A percentile compares a stretch with the other conserved stretches of the same genome.
Conservation (phyloP, 176 grass and related monocot genomes). For the Leersia perrieri region DNA sequence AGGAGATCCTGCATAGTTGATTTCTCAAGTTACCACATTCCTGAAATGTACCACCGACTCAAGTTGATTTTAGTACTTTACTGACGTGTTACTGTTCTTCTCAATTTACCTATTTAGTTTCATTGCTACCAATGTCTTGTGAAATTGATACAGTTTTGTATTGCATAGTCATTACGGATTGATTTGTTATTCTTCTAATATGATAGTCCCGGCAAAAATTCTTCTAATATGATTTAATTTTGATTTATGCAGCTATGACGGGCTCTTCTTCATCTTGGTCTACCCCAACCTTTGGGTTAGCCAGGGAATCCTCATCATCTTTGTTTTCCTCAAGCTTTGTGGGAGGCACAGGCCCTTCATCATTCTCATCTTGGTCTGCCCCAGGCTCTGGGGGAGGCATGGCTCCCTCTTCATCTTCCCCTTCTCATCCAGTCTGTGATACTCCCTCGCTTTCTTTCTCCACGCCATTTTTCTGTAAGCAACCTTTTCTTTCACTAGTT, state of each 20-base stretch:
- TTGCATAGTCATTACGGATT: not conserved
- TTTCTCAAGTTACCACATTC: not conserved
- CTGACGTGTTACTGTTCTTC: not conserved
- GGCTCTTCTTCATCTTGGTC: constrained; percentile 2
- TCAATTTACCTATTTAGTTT: too few species aligned
- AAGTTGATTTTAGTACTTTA: not conserved
- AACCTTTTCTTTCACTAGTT: not conserved
- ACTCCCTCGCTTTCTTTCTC: not conserved
- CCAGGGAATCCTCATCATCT: not conserved
- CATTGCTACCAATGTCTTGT: not conserved
- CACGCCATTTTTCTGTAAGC: not conserved
- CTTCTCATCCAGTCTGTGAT: not conserved
- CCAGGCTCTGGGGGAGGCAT: not conserved
- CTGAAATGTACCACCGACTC: not conserved
- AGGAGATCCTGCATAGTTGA: not conserved
- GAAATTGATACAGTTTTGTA: not conserved
- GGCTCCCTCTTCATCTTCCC: constrained; percentile 1
- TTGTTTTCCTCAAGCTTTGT: not conserved
- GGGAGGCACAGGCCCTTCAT: not conserved
- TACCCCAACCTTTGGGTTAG: not conserved
- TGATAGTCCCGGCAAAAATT: too few species aligned
- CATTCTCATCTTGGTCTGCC: not conserved
- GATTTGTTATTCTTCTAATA: not conserved
- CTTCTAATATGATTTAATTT: not conserved
- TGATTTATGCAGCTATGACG: not conserved